A percentile compares a stretch with the other conserved stretches of the same genome.
These are phyloP conservation scores for Plasmopara muralis DNA, from an alignment of 352 stramenopile species.

Conservation along the genomic window DNA sequence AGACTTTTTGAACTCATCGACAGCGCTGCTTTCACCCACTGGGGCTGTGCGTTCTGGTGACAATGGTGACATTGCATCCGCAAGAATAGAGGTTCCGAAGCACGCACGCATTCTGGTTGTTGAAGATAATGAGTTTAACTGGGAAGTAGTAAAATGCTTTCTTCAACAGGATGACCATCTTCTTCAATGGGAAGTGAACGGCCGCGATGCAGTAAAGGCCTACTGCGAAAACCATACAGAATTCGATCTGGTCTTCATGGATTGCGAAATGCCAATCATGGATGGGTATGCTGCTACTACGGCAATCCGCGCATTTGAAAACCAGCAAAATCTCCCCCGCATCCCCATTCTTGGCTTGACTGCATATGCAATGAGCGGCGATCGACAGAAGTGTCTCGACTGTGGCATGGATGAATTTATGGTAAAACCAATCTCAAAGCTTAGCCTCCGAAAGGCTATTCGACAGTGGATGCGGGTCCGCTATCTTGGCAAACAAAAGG, in stretches of 20 bases:
- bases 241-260: slow-evolving; percentile 80
- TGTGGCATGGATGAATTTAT: slow-evolving; percentile 85
- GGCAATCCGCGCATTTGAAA: slow-evolving; percentile 67
- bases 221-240: slow-evolving; percentile 70
- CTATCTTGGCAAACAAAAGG: slow-evolving; percentile 40
- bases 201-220: slow-evolving; percentile 55
- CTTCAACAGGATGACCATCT: slow-evolving; percentile 75
- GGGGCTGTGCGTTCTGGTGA: slow-evolving; percentile 29
- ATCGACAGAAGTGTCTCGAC: slow-evolving; percentile 77
- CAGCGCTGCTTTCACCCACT: slow-evolving; percentile 35
- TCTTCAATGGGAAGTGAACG: slow-evolving; percentile 78
- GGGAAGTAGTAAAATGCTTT: slow-evolving; percentile 86
- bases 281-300: slow-evolving; percentile 68
- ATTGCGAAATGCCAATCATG: slow-evolving; percentile 87
- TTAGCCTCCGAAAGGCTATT: slow-evolving; percentile 52
- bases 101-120: slow-evolving; percentile 75
- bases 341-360: slow-evolving; percentile 85
- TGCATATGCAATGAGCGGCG: slow-evolving; percentile 79
- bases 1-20: slow-evolving; percentile 40
- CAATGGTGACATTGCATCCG: background rate
- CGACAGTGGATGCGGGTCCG: slow-evolving; percentile 76
- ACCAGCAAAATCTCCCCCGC: slow-evolving; percentile 50
- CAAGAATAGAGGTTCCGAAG: slow-evolving; percentile 40
- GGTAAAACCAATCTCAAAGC: slow-evolving; percentile 78
- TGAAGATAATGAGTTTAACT: slow-evolving; percentile 89